Percentiles rank a stretch among this genome's conserved stretches.
phyloP scores from a whole-genome alignment of 495 filamentous ascomycete species.

The Aspergillus affinis region DNA sequence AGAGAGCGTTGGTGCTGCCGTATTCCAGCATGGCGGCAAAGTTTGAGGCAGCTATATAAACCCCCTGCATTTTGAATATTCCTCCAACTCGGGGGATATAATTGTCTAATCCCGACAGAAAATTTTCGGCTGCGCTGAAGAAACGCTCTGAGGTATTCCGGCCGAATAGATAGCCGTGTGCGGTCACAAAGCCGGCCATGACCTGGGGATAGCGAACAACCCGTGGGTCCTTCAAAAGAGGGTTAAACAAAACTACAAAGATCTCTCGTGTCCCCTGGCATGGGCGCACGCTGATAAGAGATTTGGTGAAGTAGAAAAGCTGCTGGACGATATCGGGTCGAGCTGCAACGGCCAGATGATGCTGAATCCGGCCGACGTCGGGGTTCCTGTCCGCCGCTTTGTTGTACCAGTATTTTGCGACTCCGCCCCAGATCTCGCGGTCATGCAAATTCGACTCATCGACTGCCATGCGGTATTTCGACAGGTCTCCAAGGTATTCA shows the following conservation, averaged over 20 bases:
- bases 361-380: constrained; percentile 71
- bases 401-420: constrained; percentile 78
- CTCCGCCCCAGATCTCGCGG: constrained; percentile 74
- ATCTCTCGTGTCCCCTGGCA: constrained; percentile 66
- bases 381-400: constrained; percentile 73
- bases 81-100: constrained; percentile 58
- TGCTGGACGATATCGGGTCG: constrained; percentile 72
- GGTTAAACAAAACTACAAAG: constrained; percentile 68
- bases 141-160: constrained; percentile 50
- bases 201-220: constrained; percentile 31
- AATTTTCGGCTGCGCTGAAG: constrained; percentile 44
- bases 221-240: constrained; percentile 49
- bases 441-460: constrained; percentile 71
- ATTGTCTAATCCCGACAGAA: constrained; percentile 51
- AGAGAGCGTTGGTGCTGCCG: constrained; percentile 51
- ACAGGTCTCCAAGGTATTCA: constrained; percentile 82
- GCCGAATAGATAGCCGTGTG: constrained; percentile 67
- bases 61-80: constrained; percentile 65
- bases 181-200: constrained; percentile 56
- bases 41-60: constrained; percentile 51
- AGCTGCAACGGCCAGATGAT: constrained; percentile 81
- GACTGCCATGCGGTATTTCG: constrained; percentile 73
- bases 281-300: constrained; percentile 47
- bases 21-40: constrained; percentile 59
- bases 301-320: constrained; percentile 68